Percentiles rank a stretch among this genome's conserved stretches.
Conservation (phyloP, 2,329 filamentous ascomycete genomes). For the Bertia moriformis region DNA sequence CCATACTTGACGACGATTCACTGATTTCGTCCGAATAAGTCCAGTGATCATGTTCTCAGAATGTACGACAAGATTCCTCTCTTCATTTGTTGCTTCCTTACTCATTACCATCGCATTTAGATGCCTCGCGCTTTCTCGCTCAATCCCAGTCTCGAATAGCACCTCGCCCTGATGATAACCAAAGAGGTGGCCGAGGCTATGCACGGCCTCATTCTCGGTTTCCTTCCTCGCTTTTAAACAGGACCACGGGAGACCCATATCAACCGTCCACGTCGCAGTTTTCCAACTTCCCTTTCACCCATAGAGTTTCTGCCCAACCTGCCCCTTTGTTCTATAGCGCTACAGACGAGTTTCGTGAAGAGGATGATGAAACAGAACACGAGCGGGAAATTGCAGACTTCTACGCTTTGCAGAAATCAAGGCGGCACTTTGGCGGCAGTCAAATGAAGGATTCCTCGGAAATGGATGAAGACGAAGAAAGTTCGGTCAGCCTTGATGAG, state of each 20-base stretch:
- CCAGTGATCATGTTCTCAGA: slow-evolving; percentile 52
- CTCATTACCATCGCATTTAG: too few relatives aligned
- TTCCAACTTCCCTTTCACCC: slow-evolving; percentile 46
- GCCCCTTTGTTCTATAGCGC: slow-evolving; percentile 51
- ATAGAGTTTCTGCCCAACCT: slow-evolving; percentile 33
- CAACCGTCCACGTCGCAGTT: slow-evolving; percentile 33
- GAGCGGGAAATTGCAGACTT: slow-evolving; percentile 51
- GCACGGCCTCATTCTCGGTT: not conserved
- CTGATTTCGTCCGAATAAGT: too few relatives aligned
- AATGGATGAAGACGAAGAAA: slow-evolving; percentile 32
- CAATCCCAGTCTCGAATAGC: slow-evolving; percentile 50
- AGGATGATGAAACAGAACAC: slow-evolving; percentile 47
- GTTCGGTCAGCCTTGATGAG: slow-evolving; percentile 10
- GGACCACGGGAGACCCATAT: slow-evolving; percentile 39
- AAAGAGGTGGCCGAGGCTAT: slow-evolving; percentile 29
- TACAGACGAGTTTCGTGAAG: slow-evolving; percentile 49
- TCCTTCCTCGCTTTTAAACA: slow-evolving; percentile 21
- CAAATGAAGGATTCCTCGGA: slow-evolving; percentile 50
- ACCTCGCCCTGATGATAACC: slow-evolving; percentile 27
- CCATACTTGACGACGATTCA: too few relatives aligned
- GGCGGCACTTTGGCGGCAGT: slow-evolving; percentile 47
- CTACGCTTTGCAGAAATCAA: slow-evolving; percentile 46
- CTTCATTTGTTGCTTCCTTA: too few relatives aligned
- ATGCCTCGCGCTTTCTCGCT: slow-evolving; percentile 53
- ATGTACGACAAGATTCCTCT: slow-evolving; percentile 28